These are phyloP conservation scores for Hura crepitans DNA, from an alignment of 441 rosid species.

Conservation along the genomic window DNA sequence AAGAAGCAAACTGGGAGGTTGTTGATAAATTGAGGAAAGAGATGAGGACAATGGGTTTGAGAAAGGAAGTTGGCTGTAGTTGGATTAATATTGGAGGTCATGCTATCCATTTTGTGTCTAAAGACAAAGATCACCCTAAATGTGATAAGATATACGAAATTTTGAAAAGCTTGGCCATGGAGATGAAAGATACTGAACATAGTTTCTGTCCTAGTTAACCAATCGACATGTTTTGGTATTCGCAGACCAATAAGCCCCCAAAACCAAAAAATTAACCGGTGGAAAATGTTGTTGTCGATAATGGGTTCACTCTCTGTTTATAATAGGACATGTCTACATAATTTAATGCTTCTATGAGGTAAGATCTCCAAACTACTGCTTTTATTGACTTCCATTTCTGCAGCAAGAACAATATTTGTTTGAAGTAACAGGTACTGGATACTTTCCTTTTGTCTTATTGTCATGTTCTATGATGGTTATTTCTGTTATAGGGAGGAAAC, in stretches of 20 bases:
- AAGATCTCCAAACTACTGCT: slow-evolving; percentile 6
- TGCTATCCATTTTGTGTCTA: slow-evolving; percentile 53
- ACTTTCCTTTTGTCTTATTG: slow-evolving; percentile 4
- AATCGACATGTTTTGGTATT: slow-evolving; percentile 5
- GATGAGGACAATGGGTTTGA: slow-evolving; percentile 65
- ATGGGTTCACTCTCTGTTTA: not conserved
- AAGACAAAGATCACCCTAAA: slow-evolving; percentile 55
- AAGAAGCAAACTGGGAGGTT: slow-evolving; percentile 61
- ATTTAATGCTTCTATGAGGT: not conserved
- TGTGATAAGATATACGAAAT: slow-evolving; percentile 45
- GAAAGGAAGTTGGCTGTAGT: slow-evolving; percentile 70
- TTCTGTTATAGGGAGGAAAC: not conserved
- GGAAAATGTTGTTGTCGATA: slow-evolving; percentile 12
- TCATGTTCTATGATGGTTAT: not conserved
- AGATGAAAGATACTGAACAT: slow-evolving; percentile 41
- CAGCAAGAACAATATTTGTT: slow-evolving; percentile 3
- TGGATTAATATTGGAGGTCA: slow-evolving; percentile 60
- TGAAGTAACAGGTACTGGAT: not conserved
- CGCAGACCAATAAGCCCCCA: not conserved
- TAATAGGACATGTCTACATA: not conserved
- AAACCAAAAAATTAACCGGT: not conserved
- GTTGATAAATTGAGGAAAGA: slow-evolving; percentile 64
- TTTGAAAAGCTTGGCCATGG: slow-evolving; percentile 44
- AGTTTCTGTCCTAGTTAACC: slow-evolving; percentile 9
- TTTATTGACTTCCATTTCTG: slow-evolving; percentile 1